These are phyloP conservation scores for Penicilliopsis zonata DNA, from an alignment of 495 filamentous ascomycete species.

Conservation along the genomic window DNA sequence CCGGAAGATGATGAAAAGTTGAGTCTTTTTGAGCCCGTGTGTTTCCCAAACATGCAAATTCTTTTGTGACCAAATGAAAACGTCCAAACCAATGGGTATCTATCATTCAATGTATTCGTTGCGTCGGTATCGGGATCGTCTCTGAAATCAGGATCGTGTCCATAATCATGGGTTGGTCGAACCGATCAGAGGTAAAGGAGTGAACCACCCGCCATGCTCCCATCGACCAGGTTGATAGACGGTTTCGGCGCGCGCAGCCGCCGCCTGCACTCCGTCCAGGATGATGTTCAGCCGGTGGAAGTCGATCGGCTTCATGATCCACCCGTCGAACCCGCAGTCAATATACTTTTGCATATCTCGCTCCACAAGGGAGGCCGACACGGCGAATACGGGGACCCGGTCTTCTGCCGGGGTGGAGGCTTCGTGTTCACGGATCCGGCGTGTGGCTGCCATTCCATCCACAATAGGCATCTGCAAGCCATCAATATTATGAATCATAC, in stretches of 20 bases:
- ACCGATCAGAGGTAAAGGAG: no score
- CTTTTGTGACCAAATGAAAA: no score
- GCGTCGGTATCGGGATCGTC: no score
- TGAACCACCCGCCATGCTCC: slow-evolving; percentile 58
- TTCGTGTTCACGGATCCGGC: slow-evolving; percentile 66
- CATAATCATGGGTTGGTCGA: no score
- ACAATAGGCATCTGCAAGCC: slow-evolving; percentile 98
- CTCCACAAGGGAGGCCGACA: slow-evolving; percentile 73
- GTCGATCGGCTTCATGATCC: slow-evolving; percentile 75
- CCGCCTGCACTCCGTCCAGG: slow-evolving; percentile 40
- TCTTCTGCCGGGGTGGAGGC: slow-evolving; percentile 14
- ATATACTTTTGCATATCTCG: slow-evolving; percentile 53
- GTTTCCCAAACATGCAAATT: no score
- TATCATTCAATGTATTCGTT: no score
- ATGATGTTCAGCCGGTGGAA: slow-evolving; percentile 55
- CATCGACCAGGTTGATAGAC: slow-evolving; percentile 50
- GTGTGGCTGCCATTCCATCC: slow-evolving; percentile 68
- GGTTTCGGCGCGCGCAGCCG: no score
- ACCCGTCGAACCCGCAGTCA: slow-evolving; percentile 71
- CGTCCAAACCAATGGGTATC: no score
- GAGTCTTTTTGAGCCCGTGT: no score
- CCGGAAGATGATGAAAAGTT: no score
- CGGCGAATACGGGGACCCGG: slow-evolving; percentile 69
- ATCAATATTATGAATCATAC: no score
- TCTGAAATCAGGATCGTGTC: no score